Percentiles rank a stretch among this genome's conserved stretches.
Evolutionary conservation across 1,139 yeast genomes (phyloP).

Genomic region (Suzukiozyma palmioleophila): DNA sequence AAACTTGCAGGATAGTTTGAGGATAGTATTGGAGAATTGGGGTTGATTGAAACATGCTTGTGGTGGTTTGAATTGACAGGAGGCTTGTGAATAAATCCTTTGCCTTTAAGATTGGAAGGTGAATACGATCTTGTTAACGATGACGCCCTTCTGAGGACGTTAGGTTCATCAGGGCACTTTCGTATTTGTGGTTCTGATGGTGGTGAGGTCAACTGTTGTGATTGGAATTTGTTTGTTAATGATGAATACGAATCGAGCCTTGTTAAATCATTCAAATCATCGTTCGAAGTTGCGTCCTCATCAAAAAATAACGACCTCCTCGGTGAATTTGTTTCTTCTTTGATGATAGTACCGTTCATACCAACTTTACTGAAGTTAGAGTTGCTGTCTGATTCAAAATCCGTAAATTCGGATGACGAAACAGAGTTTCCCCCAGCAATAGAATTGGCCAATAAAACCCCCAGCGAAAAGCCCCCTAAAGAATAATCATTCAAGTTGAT

Average conservation of each 20-base stretch:
- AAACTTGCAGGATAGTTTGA: background rate
- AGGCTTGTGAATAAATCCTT: constrained; percentile 33
- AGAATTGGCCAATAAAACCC: constrained; percentile 13
- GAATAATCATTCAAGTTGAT: constrained; percentile 14
- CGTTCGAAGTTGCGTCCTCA: constrained; percentile 5
- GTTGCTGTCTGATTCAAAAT: background rate
- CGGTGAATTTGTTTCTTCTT: background rate
- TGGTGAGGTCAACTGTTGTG: constrained; percentile 25
- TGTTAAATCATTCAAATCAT: background rate
- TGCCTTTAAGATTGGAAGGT: constrained; percentile 17
- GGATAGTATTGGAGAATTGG: background rate
- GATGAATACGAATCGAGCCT: constrained; percentile 17
- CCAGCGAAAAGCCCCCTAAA: constrained; percentile 16
- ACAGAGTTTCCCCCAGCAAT: constrained; percentile 7
- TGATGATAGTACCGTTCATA: background rate
- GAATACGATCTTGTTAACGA: constrained; percentile 9
- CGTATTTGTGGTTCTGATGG: constrained; percentile 12
- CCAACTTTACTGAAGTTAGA: constrained; percentile 2
- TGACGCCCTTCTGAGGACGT: constrained; percentile 12
- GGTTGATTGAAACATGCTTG: background rate
- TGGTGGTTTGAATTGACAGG: constrained; percentile 1
- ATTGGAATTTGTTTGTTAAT: constrained; percentile 26
- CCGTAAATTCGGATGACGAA: background rate
- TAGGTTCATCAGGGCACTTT: constrained; percentile 10
- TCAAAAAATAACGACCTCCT: constrained; percentile 1